Evolutionary conservation across 441 rosid species (phyloP).

Genomic region (Mallotus repandus): DNA sequence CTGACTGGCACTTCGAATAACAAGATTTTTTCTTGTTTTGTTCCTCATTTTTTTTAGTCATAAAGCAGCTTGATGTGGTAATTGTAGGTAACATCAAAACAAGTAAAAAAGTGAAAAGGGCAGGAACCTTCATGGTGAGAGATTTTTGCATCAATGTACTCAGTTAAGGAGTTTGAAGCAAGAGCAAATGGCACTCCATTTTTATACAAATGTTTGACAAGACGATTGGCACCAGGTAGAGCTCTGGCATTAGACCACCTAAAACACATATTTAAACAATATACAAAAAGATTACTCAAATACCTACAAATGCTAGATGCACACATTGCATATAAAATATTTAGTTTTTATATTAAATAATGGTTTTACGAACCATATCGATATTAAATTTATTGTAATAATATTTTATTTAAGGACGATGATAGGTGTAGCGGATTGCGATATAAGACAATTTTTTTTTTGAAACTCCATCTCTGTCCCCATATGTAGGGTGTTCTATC

Average conservation of each 20-base stretch:
- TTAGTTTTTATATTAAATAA: too few relatives aligned
- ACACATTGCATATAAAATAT: background rate
- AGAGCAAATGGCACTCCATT: constrained; percentile 42
- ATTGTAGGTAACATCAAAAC: background rate
- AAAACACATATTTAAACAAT: background rate
- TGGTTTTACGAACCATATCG: too few relatives aligned
- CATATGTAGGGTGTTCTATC: too few relatives aligned
- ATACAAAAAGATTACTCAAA: background rate
- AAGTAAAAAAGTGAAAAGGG: background rate
- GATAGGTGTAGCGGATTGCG: too few relatives aligned
- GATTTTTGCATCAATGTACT: constrained; percentile 39
- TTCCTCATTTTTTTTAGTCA: background rate
- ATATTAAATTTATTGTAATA: too few relatives aligned
- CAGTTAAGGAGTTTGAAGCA: constrained; percentile 45
- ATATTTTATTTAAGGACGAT: too few relatives aligned
- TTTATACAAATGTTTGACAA: constrained; percentile 39
- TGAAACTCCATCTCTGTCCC: too few relatives aligned
- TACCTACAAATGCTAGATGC: background rate
- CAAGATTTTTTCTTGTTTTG: too few relatives aligned
- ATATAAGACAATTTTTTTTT: too few relatives aligned
- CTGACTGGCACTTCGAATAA: too few relatives aligned
- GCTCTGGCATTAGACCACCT: constrained; percentile 42
- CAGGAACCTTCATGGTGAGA: constrained; percentile 33
- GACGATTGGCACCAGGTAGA: constrained; percentile 43
- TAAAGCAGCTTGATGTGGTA: background rate